Evolutionary conservation across 2,329 filamentous ascomycete species (phyloP).

Genomic region (Sporothrix pseudoabietina): DNA sequence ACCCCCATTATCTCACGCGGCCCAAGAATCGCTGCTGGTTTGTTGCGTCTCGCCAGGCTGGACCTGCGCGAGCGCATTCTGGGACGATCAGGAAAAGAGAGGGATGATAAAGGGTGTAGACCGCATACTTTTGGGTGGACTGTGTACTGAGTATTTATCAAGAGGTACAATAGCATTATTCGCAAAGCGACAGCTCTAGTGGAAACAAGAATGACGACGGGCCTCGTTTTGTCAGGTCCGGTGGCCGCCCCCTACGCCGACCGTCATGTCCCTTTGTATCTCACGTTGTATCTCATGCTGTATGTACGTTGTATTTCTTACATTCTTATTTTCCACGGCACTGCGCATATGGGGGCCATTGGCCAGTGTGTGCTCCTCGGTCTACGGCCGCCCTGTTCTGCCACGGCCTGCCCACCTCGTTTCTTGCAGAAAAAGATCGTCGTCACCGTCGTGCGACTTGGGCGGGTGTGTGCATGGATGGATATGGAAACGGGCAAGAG

Average conservation of each 20-base stretch:
- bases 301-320: not conserved
- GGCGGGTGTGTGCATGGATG: conserved; percentile 19
- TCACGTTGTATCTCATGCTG: not conserved
- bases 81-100: not conserved
- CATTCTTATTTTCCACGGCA: not conserved
- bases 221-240: not conserved
- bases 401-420: not conserved
- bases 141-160: not conserved
- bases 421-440: conserved; percentile 23
- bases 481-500: not conserved
- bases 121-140: not conserved
- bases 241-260: not conserved
- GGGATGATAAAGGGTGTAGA: not conserved
- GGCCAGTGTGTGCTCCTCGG: not conserved
- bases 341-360: not conserved
- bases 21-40: conserved; percentile 12
- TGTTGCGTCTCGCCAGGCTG: conserved; percentile 17
- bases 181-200: conserved; percentile 7
- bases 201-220: conserved; percentile 3
- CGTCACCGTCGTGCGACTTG: conserved; percentile 27
- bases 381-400: not conserved
- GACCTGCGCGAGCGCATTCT: conserved; percentile 23
- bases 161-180: not conserved
- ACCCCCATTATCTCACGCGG: conserved; percentile 6
- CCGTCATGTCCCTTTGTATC: not conserved